These are phyloP conservation scores for Mucor plumbeus DNA, from an alignment of 371 early-diverging fungal species.

Conservation along the genomic window DNA sequence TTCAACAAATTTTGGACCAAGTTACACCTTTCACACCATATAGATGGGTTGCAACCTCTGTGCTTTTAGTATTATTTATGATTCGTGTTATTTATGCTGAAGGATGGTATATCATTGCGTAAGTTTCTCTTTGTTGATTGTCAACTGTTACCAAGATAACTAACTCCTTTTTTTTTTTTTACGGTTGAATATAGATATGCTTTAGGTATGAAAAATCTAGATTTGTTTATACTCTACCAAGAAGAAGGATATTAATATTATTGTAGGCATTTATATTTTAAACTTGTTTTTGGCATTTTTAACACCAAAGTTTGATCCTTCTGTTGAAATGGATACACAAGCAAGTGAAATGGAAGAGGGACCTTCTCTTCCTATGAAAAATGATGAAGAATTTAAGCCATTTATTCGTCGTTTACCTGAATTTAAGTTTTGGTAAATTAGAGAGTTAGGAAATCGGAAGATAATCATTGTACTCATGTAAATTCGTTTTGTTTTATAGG, in stretches of 20 bases:
- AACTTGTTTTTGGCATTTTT: conserved; percentile 95
- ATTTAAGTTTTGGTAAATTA: conserved; percentile 96
- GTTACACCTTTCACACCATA: conserved; percentile 74
- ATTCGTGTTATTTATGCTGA: conserved; percentile 81
- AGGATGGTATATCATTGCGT: conserved; percentile 96
- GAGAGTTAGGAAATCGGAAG: background rate
- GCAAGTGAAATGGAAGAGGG: conserved; percentile 78
- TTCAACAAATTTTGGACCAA: conserved; percentile 56
- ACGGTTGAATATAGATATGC: conserved; percentile 42
- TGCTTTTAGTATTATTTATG: conserved; percentile 74
- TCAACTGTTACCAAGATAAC: background rate
- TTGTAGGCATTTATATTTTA: conserved; percentile 90
- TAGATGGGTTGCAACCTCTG: conserved; percentile 79
- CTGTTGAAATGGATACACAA: conserved; percentile 73
- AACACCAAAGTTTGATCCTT: conserved; percentile 96
- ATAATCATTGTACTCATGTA: background rate
- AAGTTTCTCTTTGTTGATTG: conserved; percentile 24
- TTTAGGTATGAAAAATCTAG: conserved; percentile 44
- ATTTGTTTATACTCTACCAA: background rate
- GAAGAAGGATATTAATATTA: background rate
- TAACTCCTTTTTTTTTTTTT: background rate
- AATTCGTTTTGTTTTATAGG: background rate
- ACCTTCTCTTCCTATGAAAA: conserved; percentile 80
- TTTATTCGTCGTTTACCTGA: conserved; percentile 99
- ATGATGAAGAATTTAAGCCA: conserved; percentile 97